phyloP scores from a whole-genome alignment of 2,329 filamentous ascomycete genomes.

The Colletotrichum sp. region DNA sequence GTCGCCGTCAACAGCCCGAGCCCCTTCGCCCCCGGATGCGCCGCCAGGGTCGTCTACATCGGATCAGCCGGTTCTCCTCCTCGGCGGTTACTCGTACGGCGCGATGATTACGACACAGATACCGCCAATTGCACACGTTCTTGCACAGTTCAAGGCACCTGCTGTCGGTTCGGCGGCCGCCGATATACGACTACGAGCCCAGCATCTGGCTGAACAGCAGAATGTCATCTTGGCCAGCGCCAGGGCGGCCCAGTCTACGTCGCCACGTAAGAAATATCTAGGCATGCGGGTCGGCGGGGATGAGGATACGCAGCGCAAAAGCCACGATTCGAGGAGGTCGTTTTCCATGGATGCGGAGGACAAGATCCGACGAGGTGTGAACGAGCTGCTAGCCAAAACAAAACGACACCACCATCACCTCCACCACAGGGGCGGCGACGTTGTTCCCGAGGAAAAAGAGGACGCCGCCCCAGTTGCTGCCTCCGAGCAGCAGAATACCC shows the following conservation, averaged over 20 bases:
- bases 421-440: constrained; percentile 21
- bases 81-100: constrained; percentile 91
- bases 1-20: neutral
- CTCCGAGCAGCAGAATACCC: constrained; percentile 26
- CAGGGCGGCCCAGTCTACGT: constrained; percentile 33
- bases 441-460: neutral
- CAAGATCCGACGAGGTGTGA: constrained; percentile 49
- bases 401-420: constrained; percentile 25
- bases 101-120: constrained; percentile 80
- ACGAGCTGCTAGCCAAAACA: constrained; percentile 50
- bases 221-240: constrained; percentile 48
- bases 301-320: constrained; percentile 45
- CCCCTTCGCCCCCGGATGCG: constrained; percentile 1
- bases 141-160: constrained; percentile 62
- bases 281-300: constrained; percentile 56
- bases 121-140: constrained; percentile 64
- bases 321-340: constrained; percentile 39
- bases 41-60: neutral
- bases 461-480: constrained; percentile 25
- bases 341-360: constrained; percentile 54
- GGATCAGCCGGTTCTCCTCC: constrained; percentile 50
- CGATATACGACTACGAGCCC: constrained; percentile 74
- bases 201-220: constrained; percentile 69
- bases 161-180: constrained; percentile 61
- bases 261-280: constrained; percentile 28